Percentiles rank a stretch among this genome's conserved stretches.
Evolutionary conservation across 225 moss, liverwort and hornwort genomes (phyloP).

Genomic region (Polytrichum commune): DNA sequence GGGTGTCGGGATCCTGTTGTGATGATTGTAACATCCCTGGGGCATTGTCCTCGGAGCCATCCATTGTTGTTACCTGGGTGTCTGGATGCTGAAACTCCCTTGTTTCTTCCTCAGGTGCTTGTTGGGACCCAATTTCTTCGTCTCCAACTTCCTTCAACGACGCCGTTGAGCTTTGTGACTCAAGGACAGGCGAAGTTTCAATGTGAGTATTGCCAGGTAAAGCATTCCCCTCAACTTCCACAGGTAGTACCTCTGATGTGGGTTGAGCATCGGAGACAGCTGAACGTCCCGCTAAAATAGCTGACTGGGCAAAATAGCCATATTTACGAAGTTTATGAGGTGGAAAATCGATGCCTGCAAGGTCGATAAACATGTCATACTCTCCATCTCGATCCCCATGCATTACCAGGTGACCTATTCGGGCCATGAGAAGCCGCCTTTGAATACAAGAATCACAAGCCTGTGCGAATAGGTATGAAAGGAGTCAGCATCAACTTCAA

Average conservation of each 20-base stretch:
- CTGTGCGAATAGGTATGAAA: too few relatives aligned
- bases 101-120: not conserved
- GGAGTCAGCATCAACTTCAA: too few relatives aligned
- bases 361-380: slow-evolving; percentile 22
- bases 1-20: not conserved
- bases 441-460: too few relatives aligned
- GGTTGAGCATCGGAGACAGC: too few relatives aligned
- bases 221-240: slow-evolving; percentile 1
- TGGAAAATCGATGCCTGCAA: not conserved
- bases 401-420: slow-evolving; percentile 17
- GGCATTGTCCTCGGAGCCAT: not conserved
- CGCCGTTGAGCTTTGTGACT: slow-evolving; percentile 30
- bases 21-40: not conserved
- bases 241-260: too few relatives aligned
- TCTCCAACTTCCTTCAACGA: slow-evolving; percentile 10
- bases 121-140: not conserved
- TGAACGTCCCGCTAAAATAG: not conserved
- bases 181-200: slow-evolving; percentile 15
- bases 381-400: slow-evolving; percentile 20
- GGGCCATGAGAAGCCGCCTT: slow-evolving; percentile 27
- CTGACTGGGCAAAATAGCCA: slow-evolving; percentile 19
- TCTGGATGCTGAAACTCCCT: not conserved
- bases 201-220: not conserved
- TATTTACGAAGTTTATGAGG: slow-evolving; percentile 13
- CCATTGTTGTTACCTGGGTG: not conserved